Base-by-base conservation (phyloP, 2,329 filamentous ascomycete genomes). In the Neofusicoccum kwambonambiense region DNA sequence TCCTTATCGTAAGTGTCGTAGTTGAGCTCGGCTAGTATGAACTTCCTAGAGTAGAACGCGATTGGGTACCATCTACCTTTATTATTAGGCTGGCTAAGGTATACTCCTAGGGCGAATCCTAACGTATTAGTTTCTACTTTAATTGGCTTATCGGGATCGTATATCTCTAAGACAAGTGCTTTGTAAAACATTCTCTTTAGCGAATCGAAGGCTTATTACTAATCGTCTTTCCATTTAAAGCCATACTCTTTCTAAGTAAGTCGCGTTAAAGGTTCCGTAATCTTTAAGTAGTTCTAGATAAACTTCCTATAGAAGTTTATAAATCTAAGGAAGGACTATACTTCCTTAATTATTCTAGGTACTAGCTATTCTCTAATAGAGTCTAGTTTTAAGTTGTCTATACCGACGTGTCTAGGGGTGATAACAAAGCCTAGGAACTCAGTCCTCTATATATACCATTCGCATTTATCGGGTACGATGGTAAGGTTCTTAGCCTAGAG, bases 391-490 rank as follows among this genome's bases (percentile, higher is more conserved):
- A 64, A 50, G 50, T 64, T 63, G 4, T 37, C 45, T 54, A 58
- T 37, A n/a, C 62, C 57, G 65, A 67, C 63, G 31, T 49, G 13
- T 34, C 45, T 44, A 60, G 62, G 62, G 27, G 60, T 66, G 50
- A 69, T 64, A 56, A 69, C 67, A 62, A 65, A 60, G 2, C 56
- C 31, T 56, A 69, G 35, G 37, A 66, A 68, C 45, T 64, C 61
- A 1, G 31, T 58, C n/a, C 61, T 37, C 9, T 22, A 19, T 19
- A 19, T 2, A 2, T 19, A 19, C 19, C 2, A 19, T 2, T 19
- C 19, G 19, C 2, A 19, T 19, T 19, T 19, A 1, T 19, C 19
- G 1, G 2, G 19, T 19, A 19, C 19, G 19, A 19, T 19, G 2
- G 19, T 1, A 1, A 19, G 19, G 19, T 19, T 19, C 19, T 19